These are phyloP conservation scores for Lactuca saligna DNA, from an alignment of 129 eudicot genomes.

Conservation along the genomic window DNA sequence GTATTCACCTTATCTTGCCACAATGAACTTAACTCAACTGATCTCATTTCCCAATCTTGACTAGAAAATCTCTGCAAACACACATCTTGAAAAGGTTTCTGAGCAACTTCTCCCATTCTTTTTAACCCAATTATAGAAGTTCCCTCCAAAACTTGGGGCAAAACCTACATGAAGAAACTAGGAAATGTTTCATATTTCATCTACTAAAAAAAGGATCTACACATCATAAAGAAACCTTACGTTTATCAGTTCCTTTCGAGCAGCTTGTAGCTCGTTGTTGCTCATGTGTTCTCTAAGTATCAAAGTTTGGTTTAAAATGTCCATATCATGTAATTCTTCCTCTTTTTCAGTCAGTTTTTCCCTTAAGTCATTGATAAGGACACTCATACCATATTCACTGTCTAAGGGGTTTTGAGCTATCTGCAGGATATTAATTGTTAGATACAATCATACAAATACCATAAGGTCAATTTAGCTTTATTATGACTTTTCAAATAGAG, in stretches of 20 bases:
- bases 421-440: constrained; percentile 33
- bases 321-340: constrained; percentile 60
- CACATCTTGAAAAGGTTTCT: constrained; percentile 56
- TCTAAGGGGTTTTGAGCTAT: constrained; percentile 41
- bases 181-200: neutral
- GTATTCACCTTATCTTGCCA: constrained; percentile 66
- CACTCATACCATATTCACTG: constrained; percentile 33
- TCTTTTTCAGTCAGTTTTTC: constrained; percentile 49
- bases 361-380: constrained; percentile 41
- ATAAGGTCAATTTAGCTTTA: neutral
- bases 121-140: constrained; percentile 41
- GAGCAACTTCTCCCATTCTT: constrained; percentile 70
- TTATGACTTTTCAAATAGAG: neutral
- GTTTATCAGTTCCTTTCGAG: constrained; percentile 62
- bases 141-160: constrained; percentile 38
- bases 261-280: constrained; percentile 65
- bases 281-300: constrained; percentile 56
- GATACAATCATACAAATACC: neutral
- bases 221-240: constrained; percentile 36
- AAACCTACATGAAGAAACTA: constrained; percentile 31
- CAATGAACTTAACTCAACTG: constrained; percentile 46
- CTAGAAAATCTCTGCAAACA: constrained; percentile 49
- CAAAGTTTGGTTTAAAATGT: constrained; percentile 55
- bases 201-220: neutral
- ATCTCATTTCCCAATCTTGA: constrained; percentile 47